Evolutionary conservation across 2,329 filamentous ascomycete species (phyloP).

Genomic region (Paecilomyces dactylethromorphus): DNA sequence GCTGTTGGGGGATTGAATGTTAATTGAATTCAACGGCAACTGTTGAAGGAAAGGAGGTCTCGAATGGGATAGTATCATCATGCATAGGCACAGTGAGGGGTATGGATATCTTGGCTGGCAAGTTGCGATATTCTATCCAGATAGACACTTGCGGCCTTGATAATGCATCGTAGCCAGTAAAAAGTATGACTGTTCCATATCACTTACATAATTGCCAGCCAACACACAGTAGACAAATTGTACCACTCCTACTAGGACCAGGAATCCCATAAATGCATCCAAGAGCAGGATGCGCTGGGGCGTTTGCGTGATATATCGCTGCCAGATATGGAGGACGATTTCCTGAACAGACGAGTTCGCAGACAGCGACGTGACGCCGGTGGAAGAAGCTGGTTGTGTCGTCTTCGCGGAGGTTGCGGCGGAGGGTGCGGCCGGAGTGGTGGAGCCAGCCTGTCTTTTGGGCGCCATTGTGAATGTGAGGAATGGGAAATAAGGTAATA

Average conservation of each 20-base stretch:
- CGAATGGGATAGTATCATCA: background rate
- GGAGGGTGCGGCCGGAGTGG: conserved; percentile 11
- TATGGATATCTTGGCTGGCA: background rate
- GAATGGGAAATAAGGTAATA: background rate
- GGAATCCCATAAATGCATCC: conserved; percentile 83
- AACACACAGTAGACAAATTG: conserved; percentile 92
- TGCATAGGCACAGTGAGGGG: background rate
- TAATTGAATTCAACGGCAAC: background rate
- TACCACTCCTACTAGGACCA: conserved; percentile 76
- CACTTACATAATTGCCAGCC: conserved; percentile 86
- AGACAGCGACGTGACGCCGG: conserved; percentile 29
- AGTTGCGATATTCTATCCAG: background rate
- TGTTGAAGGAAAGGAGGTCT: background rate
- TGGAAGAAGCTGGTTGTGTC: conserved; percentile 22
- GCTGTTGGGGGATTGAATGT: conserved; percentile 47
- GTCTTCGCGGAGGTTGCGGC: conserved; percentile 14
- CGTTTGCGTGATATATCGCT: conserved; percentile 72
- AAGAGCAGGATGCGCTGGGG: conserved; percentile 88
- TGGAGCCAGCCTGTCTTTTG: conserved; percentile 25
- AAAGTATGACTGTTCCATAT: background rate
- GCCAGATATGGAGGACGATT: conserved; percentile 64
- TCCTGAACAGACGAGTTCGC: conserved; percentile 40
- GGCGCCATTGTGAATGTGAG: conserved; percentile 15
- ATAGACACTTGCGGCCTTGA: background rate
- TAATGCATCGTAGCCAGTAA: background rate